Base-by-base conservation (phyloP, 805 yeast species). In the Barnettozyma wickerhamii region DNA sequence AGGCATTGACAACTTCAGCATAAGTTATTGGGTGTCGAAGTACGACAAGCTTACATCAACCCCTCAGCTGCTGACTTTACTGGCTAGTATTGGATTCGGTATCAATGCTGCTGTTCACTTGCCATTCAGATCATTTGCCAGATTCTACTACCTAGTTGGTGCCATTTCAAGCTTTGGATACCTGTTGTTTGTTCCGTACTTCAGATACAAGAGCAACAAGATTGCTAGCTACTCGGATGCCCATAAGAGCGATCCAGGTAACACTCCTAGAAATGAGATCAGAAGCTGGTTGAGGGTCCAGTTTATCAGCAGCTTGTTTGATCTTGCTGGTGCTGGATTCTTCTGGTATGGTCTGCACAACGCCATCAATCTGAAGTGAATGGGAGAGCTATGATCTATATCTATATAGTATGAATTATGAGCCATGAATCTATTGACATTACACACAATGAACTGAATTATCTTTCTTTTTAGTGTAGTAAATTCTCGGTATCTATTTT, bases 91-190 rank as follows among this genome's bases (percentile, higher is more conserved):
- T 15, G 47, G 40, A 6, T 43, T 45, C 21, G 53, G 56, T 15
- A 19, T 47, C 28, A 21, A 42, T 26, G 33, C 45, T 13, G 52
- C 48, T 12, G 12, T 32, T 4, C 29, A 37, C 10, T 34, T 50
- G 7, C 51, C 51, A 19, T 41, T 43, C 20, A 40, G 37, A 1
- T 48, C 51, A 7, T 37, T 38, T 36, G 41, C 49, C 3, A 41
- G 50, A 36, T 47, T 48, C 24, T 52, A 46, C 40, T 52, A 45
- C 40, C 40, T 46, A 32, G 12, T 45, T 19, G 56, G 56, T 13
- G 29, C 43, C 4, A 29, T 45, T 14, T 38, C 47, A 27, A 43
- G 44, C 6, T 24, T 46, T 9, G 41, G 39, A 4, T 46, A 40
- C 12, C 35, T 49, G 17, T 14, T 50, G 10, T 41, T 46, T 32